phyloP scores from a whole-genome alignment of 768 basidiomycete genomes.

The Hortiboletus flavorubellus region DNA sequence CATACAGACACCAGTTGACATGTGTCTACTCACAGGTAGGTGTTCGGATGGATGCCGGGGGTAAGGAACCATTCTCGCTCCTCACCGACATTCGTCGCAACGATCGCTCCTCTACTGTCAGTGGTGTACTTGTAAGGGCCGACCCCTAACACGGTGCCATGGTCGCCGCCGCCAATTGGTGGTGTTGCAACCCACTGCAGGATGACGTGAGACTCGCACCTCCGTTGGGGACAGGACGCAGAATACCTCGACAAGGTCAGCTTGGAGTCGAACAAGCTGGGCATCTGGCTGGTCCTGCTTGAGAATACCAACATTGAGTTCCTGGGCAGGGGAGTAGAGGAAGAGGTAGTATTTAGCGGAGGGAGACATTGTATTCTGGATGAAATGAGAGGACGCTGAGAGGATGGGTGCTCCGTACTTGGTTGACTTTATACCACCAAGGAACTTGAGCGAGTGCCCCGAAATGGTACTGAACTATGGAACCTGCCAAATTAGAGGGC shows the following conservation, averaged over 20 bases:
- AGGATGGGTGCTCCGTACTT: background rate
- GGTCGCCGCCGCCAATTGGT: background rate
- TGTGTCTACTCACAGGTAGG: background rate
- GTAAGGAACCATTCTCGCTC: background rate
- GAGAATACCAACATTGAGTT: background rate
- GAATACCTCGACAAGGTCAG: constrained; percentile 2
- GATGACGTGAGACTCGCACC: background rate
- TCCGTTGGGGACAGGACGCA: background rate
- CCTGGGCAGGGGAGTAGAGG: background rate
- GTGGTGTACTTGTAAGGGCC: background rate
- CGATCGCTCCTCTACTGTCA: background rate
- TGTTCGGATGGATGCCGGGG: background rate
- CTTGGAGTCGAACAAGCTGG: background rate
- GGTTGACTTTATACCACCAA: background rate
- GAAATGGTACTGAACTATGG: too few relatives aligned
- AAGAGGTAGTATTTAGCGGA: background rate
- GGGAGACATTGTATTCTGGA: background rate
- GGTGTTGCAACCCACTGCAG: background rate
- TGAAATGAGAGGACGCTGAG: background rate
- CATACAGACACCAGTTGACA: too few relatives aligned
- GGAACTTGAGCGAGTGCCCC: background rate
- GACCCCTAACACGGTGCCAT: background rate
- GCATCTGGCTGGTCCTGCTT: too few relatives aligned
- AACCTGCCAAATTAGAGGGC: too few relatives aligned
- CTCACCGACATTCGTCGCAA: background rate